These are phyloP conservation scores for Xylariaceae sp. DNA, from an alignment of 2,329 filamentous ascomycete genomes.

Conservation along the genomic window DNA sequence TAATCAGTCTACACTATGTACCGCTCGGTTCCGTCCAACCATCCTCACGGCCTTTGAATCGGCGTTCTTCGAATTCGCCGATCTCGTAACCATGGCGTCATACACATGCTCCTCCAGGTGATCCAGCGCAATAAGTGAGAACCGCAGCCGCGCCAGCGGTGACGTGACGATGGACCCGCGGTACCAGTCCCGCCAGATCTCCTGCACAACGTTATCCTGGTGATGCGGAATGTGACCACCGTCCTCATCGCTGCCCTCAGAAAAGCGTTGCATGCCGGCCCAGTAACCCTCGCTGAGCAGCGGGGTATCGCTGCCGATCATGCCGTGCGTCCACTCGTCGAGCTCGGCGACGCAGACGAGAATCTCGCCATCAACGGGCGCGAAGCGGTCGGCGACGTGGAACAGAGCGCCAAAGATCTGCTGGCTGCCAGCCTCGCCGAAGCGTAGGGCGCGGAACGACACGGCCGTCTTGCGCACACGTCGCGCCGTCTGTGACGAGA, in stretches of 20 bases:
- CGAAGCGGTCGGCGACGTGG: conserved; percentile 43
- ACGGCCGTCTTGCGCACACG: conserved; percentile 42
- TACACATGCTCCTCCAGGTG: conserved; percentile 34
- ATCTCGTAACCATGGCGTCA: conserved; percentile 7
- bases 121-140: conserved; percentile 40
- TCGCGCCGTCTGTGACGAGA: conserved; percentile 34
- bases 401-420: conserved; percentile 44
- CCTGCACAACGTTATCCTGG: conserved; percentile 38
- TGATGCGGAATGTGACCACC: not conserved
- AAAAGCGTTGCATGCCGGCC: not conserved
- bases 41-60: no score
- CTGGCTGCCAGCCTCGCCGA: conserved; percentile 38
- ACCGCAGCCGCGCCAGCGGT: conserved; percentile 38
- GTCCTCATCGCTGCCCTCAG: not conserved
- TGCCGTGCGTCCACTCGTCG: conserved; percentile 32
- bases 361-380: conserved; percentile 29
- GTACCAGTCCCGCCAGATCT: conserved; percentile 45
- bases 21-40: no score
- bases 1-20: no score
- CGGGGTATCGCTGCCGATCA: conserved; percentile 25
- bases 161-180: conserved; percentile 37
- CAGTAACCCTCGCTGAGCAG: conserved; percentile 14
- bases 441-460: conserved; percentile 40
- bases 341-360: conserved; percentile 38
- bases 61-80: not conserved